These are phyloP conservation scores for Trichophyton verrucosum DNA, from an alignment of 2,329 filamentous ascomycete genomes.

Conservation along the genomic window DNA sequence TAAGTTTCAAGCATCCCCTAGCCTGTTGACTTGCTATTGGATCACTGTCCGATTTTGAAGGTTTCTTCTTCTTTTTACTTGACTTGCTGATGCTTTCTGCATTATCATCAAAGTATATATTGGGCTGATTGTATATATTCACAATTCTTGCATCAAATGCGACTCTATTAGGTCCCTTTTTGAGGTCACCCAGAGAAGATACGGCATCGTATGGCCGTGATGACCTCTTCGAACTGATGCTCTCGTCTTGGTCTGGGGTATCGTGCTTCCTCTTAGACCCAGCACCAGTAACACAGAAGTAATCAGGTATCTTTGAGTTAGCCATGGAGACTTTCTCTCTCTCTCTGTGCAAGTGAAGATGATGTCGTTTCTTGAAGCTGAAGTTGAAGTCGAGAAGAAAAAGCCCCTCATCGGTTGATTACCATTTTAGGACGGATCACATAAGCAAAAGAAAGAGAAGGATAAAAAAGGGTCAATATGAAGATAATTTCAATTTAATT, in stretches of 20 bases:
- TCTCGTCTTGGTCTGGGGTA: not conserved
- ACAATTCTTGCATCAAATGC: slow-evolving; percentile 18
- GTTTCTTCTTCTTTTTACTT: not conserved
- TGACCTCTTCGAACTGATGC: not conserved
- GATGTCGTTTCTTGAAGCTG: not conserved
- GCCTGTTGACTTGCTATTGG: not conserved
- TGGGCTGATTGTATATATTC: slow-evolving; percentile 17
- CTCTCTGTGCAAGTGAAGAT: not conserved
- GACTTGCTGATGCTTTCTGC: not conserved
- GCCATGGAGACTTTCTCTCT: not conserved
- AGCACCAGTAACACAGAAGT: not conserved
- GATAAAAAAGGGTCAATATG: not conserved
- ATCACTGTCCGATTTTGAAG: not conserved
- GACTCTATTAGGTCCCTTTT: slow-evolving; percentile 15
- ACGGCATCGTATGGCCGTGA: not conserved
- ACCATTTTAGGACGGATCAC: slow-evolving; percentile 1
- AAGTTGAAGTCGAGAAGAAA: not conserved
- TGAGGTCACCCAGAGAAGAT: slow-evolving; percentile 13
- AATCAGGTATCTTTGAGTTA: not conserved
- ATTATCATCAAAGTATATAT: slow-evolving; percentile 7
- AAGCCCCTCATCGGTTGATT: not conserved
- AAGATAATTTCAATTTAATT: not conserved
- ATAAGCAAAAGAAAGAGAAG: not conserved
- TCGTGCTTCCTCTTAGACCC: not conserved
- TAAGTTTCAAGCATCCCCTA: slow-evolving; percentile 16